A percentile compares a stretch with the other conserved stretches of the same genome.
phyloP scores from a whole-genome alignment of 2,329 filamentous ascomycete species.

The Beauveria sp. region DNA sequence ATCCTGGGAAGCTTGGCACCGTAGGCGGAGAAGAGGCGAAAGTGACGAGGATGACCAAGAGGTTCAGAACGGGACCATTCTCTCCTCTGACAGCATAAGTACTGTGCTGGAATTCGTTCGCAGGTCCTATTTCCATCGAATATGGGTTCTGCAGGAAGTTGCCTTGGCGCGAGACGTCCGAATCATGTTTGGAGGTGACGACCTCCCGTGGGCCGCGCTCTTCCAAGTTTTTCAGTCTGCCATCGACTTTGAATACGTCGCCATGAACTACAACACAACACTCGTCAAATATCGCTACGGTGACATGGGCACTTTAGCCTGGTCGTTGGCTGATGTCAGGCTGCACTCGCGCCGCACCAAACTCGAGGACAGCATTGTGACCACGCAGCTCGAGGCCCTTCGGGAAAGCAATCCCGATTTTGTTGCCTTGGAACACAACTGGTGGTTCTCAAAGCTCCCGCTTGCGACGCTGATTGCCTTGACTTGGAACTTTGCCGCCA shows the following conservation, averaged over 20 bases:
- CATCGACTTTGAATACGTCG: constrained; percentile 8
- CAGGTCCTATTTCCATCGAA: constrained; percentile 14
- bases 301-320: constrained; percentile 9
- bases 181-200: constrained; percentile 13
- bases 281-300: constrained; percentile 8
- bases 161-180: constrained; percentile 10
- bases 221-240: constrained; percentile 7
- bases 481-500: constrained; percentile 13
- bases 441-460: neutral
- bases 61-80: constrained; percentile 6
- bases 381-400: neutral
- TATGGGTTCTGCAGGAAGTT: constrained; percentile 17
- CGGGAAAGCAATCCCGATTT: neutral
- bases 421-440: neutral
- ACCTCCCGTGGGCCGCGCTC: neutral
- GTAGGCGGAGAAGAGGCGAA: neutral
- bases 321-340: neutral
- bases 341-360: constrained; percentile 6
- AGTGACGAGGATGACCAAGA: neutral
- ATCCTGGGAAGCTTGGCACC: constrained; percentile 10
- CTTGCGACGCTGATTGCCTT: constrained; percentile 8
- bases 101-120: constrained; percentile 4
- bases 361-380: constrained; percentile 4
- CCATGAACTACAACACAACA: neutral
- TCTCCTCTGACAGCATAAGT: neutral